phyloP scores from a whole-genome alignment of 2,329 filamentous ascomycete genomes.

The Aspergillus brasiliensis region DNA sequence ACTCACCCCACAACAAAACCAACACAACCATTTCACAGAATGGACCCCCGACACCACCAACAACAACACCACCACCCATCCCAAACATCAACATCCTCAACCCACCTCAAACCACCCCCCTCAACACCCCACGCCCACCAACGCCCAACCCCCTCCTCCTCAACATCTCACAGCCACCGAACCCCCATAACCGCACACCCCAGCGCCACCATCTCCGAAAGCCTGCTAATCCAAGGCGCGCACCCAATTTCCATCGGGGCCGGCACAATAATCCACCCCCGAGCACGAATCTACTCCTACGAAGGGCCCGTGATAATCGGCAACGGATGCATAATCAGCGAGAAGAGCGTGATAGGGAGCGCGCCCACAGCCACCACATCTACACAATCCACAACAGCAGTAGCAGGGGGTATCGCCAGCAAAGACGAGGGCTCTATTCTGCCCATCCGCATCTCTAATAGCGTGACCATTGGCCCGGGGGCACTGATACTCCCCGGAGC shows the following conservation, averaged over 20 bases:
- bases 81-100: not conserved
- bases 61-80: not conserved
- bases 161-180: constrained; percentile 30
- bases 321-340: constrained; percentile 78
- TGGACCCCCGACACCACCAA: constrained; percentile 19
- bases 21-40: not conserved
- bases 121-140: constrained; percentile 33
- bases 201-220: constrained; percentile 43
- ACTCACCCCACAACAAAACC: not conserved
- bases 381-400: not conserved
- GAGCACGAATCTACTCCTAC: constrained; percentile 75
- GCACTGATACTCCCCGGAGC: constrained; percentile 40
- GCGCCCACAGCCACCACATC: not conserved
- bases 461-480: constrained; percentile 43
- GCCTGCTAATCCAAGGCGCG: constrained; percentile 58
- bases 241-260: constrained; percentile 77
- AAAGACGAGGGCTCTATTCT: not conserved
- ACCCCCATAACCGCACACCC: constrained; percentile 41
- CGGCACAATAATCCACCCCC: constrained; percentile 82
- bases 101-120: constrained; percentile 31
- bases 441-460: constrained; percentile 38
- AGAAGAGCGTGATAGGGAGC: constrained; percentile 53
- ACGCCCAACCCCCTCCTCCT: constrained; percentile 20
- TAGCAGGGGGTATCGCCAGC: not conserved
- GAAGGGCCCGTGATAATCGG: constrained; percentile 79